Percentiles rank a stretch among this genome's conserved stretches.
phyloP scores from a whole-genome alignment of 495 filamentous ascomycete genomes.

The Baudoinia panamericana region DNA sequence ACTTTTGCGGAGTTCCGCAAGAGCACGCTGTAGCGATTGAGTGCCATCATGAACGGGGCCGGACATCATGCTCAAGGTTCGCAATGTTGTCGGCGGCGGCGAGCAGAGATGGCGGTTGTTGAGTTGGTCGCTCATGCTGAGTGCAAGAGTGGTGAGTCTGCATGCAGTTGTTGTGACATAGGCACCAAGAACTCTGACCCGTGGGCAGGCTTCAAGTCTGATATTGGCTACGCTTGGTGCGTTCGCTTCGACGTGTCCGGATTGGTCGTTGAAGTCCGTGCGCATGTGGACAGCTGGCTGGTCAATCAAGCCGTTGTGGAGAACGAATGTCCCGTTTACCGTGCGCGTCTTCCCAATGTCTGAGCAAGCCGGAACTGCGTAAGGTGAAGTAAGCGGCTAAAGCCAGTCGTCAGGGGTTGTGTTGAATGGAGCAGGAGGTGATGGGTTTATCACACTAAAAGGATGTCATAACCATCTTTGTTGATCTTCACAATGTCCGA shows the following conservation, averaged over 20 bases:
- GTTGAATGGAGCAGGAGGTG: background rate
- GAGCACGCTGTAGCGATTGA: background rate
- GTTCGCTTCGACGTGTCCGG: constrained; percentile 5
- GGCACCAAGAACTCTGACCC: background rate
- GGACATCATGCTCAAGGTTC: background rate
- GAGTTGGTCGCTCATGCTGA: constrained; percentile 6
- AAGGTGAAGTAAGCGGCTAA: background rate
- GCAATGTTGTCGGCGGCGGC: constrained; percentile 1
- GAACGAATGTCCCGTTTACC: background rate
- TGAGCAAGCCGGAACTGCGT: background rate
- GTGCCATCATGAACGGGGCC: constrained; percentile 7
- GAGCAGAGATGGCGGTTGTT: background rate
- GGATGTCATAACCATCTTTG: constrained; percentile 63
- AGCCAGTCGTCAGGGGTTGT: background rate
- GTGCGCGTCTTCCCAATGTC: background rate
- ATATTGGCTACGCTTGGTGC: background rate
- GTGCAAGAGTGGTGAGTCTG: constrained; percentile 10
- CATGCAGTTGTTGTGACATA: background rate
- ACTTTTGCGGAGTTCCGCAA: background rate
- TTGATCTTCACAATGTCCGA: constrained; percentile 51
- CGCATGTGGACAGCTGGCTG: constrained; percentile 7
- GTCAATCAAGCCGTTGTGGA: constrained; percentile 10
- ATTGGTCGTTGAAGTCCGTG: constrained; percentile 7
- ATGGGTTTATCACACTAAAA: constrained; percentile 34
- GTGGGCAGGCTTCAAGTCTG: background rate